These are phyloP conservation scores for Mortierella sp. DNA, from an alignment of 371 early-diverging fungal genomes.

Conservation along the genomic window DNA sequence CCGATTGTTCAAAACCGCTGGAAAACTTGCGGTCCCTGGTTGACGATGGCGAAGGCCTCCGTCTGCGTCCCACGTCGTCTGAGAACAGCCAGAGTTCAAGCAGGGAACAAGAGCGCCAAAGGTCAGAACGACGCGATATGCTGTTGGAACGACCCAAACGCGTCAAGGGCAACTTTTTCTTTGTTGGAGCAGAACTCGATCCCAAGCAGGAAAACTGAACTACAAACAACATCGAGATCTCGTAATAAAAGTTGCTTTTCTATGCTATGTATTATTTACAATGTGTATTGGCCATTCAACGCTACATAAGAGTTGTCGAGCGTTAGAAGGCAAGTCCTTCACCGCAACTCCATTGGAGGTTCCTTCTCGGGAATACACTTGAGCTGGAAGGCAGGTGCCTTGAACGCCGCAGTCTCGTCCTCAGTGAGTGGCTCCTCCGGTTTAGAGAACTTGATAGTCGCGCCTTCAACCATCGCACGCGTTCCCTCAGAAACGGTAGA, in stretches of 20 bases:
- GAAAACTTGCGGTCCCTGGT: conserved; percentile 39
- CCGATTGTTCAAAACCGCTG: conserved; percentile 6
- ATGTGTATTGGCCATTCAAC: background rate
- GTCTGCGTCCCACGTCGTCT: conserved; percentile 14
- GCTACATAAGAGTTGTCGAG: background rate
- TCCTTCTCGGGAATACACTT: conserved; percentile 64
- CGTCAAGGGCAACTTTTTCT: conserved; percentile 52
- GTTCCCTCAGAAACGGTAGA: background rate
- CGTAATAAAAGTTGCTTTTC: background rate
- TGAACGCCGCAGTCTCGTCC: conserved; percentile 58
- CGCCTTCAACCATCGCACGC: conserved; percentile 18
- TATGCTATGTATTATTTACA: background rate
- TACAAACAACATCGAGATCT: background rate
- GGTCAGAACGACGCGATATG: conserved; percentile 24
- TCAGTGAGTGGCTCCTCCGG: conserved; percentile 29
- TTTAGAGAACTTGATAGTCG: conserved; percentile 11
- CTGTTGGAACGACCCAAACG: conserved; percentile 27
- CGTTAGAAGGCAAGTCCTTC: conserved; percentile 1
- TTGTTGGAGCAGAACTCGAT: conserved; percentile 32
- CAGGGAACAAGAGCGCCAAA: conserved; percentile 3
- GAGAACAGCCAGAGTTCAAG: background rate
- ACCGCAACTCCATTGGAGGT: conserved; percentile 62
- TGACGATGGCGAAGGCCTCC: conserved; percentile 43
- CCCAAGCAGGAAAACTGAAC: conserved; percentile 26
- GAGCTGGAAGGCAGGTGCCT: conserved; percentile 58